Evolutionary conservation across 352 stramenopile genomes (phyloP), one percentile per base, ranked within the genome.

Genomic region (Phytophthora syringae): DNA sequence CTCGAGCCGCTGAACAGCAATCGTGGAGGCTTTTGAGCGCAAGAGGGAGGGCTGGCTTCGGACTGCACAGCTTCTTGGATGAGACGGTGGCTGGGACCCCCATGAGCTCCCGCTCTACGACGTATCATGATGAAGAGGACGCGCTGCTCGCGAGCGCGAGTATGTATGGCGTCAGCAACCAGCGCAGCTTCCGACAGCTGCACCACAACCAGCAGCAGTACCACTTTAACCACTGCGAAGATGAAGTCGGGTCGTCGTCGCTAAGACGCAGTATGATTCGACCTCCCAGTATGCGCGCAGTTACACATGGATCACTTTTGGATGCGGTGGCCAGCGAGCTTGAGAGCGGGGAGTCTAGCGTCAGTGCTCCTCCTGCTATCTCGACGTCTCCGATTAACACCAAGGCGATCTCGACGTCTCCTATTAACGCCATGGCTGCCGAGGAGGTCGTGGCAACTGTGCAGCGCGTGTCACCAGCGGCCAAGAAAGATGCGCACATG

Each of bases 181-280:
- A 92, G 65, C 81, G 84, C 43, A 84, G 84, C 4, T 64, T 92
- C 51, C 84, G 80, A 11, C 84, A 92, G 51, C 72, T 92, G 21
- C 80, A 87, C 36, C 82, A 90, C 50, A 92, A 92, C 60, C n/a
- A n/a, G n/a, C 82, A 92, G 59, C 72, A 89, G 52, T 84, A 87
- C 47, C 82, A 91, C 40, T 82, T 86, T 25, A 73, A 75, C 13
- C 70, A 85, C 32, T 67, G 70, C 45, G 82, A 88, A 52, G 83
- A 83, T 30, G 76, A 88, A 15, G 60, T 66, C 4, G 74, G 74
- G 0, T 66, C 67, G 4, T 60, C 77, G 6, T 74, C 70, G 1
- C 53, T 85, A 18, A 66, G 70, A 7, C 70, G 74, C 43, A 82
- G 55, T 45, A 69, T 75, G 62, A 47, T 76, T 18, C 60, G 62